Evolutionary conservation across 2,329 filamentous ascomycete genomes (phyloP).

Genomic region (Diaporthe caulivora): DNA sequence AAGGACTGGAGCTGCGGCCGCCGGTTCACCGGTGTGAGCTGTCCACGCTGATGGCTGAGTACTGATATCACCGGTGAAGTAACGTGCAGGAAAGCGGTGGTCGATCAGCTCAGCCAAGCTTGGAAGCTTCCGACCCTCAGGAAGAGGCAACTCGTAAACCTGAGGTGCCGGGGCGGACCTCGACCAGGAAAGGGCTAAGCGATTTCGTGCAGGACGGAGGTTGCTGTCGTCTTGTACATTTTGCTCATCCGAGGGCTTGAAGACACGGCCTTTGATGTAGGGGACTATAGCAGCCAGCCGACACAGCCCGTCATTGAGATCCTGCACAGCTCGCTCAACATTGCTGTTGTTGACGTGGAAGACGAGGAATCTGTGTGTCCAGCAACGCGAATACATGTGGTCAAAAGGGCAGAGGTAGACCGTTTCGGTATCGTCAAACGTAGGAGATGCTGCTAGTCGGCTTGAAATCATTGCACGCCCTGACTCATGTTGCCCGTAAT

Average conservation of each 20-base stretch:
- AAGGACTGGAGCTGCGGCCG: background rate
- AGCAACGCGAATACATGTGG: background rate
- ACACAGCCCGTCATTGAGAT: background rate
- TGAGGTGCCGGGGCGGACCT: background rate
- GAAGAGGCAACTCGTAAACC: background rate
- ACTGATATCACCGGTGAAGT: background rate
- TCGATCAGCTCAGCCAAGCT: background rate
- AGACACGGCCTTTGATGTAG: constrained; percentile 1
- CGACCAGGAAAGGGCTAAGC: background rate
- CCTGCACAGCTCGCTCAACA: background rate
- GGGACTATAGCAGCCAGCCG: background rate
- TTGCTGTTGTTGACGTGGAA: background rate
- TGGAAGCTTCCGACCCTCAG: background rate
- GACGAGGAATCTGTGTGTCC: background rate
- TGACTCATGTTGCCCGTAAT: background rate
- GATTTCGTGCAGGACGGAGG: background rate
- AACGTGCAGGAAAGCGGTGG: background rate
- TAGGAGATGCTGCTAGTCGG: background rate
- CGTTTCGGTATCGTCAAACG: background rate
- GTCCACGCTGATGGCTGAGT: constrained; percentile 1
- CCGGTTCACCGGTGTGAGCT: background rate
- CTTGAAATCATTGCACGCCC: background rate
- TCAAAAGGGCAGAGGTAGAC: background rate
- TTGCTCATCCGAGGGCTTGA: background rate
- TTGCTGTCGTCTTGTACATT: too few relatives aligned